A percentile compares a stretch with the other conserved stretches of the same genome.
These are phyloP conservation scores for Diaporthe sp. DNA, from an alignment of 2,329 filamentous ascomycete genomes.

Conservation along the genomic window DNA sequence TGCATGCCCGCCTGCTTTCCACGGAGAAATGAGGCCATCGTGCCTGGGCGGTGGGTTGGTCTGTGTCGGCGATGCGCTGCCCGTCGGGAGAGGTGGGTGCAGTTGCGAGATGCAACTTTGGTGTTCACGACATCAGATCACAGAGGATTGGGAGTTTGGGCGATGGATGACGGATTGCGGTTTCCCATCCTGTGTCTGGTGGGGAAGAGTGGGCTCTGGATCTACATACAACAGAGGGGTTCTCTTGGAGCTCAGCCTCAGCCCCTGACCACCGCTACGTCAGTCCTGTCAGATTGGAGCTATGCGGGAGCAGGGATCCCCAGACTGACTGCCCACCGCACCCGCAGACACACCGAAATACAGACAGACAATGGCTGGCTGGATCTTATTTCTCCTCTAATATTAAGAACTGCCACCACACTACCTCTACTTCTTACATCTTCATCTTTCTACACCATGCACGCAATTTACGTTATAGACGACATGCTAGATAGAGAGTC, in stretches of 20 bases:
- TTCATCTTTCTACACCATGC: too few relatives aligned
- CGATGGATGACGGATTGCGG: neutral
- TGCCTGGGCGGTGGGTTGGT: neutral
- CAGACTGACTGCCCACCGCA: neutral
- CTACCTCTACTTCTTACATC: too few relatives aligned
- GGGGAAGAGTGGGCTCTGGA: slow-evolving; percentile 12
- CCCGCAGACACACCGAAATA: too few relatives aligned
- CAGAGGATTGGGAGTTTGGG: neutral
- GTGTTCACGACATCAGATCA: neutral
- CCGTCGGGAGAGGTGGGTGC: neutral
- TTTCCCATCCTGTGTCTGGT: neutral
- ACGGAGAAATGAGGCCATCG: slow-evolving; percentile 88
- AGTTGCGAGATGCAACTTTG: slow-evolving; percentile 6
- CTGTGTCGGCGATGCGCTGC: neutral
- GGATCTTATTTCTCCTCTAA: neutral
- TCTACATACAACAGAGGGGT: neutral
- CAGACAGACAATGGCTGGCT: neutral
- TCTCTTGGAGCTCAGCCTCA: slow-evolving; percentile 23
- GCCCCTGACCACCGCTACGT: slow-evolving; percentile 13
- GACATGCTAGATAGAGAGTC: too few relatives aligned
- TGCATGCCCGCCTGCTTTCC: slow-evolving; percentile 95
- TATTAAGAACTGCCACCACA: neutral
- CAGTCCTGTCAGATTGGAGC: slow-evolving; percentile 22
- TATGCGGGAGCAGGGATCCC: slow-evolving; percentile 13
- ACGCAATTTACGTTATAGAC: too few relatives aligned